These are phyloP conservation scores for Schoenoplectus triqueter DNA, from an alignment of 202 grass and related monocot species.

Conservation along the genomic window DNA sequence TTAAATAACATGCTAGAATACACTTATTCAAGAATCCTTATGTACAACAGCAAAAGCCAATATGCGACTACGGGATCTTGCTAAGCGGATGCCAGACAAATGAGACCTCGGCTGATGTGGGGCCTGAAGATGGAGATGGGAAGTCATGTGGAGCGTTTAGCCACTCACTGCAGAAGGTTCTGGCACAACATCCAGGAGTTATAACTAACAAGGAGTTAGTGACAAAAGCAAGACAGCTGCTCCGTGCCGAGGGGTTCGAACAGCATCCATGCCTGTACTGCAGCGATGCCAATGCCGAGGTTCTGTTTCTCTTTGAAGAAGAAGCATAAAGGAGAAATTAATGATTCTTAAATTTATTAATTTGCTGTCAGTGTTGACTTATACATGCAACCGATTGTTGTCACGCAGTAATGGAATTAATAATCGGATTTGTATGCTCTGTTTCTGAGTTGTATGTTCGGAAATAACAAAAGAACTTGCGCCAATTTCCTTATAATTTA, in stretches of 20 bases:
- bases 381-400: background rate
- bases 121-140: conserved; percentile 40
- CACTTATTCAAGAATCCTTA: background rate
- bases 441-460: too few species aligned
- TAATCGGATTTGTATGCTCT: background rate
- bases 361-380: background rate
- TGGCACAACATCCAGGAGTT: conserved; percentile 46
- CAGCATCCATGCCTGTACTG: conserved; percentile 82
- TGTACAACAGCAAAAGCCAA: conserved; percentile 6
- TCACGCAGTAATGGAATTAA: background rate
- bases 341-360: conserved; percentile 6
- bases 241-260: conserved; percentile 40
- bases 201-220: conserved; percentile 66
- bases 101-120: conserved; percentile 70
- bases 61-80: conserved; percentile 54
- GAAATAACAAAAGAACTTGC: too few species aligned
- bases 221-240: conserved; percentile 40
- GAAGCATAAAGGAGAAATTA: background rate
- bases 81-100: conserved; percentile 80
- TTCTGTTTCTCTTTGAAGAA: conserved; percentile 52
- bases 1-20: background rate
- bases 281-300: conserved; percentile 57
- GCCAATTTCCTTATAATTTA: too few species aligned
- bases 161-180: conserved; percentile 51
- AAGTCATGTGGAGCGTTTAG: conserved; percentile 73